Base-by-base conservation (phyloP, 306 rosid species). In the Lupinus albus region DNA sequence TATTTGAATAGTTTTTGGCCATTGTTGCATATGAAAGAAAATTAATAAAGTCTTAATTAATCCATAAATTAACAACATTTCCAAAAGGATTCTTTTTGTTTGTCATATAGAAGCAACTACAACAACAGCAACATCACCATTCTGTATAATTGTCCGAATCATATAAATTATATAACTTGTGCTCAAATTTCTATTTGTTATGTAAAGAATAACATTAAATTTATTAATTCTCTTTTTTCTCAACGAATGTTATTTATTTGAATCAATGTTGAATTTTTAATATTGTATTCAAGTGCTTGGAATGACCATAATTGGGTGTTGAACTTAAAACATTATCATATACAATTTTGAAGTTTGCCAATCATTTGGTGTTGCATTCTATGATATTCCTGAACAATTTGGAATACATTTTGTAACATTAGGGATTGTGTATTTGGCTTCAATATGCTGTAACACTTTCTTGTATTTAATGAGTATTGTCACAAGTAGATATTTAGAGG, bases 41-140 rank as follows among this genome's bases (percentile, higher is more conserved):
- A 17, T 56, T 35, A 20, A 14, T 20, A 8, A 41, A 18, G 1
- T 5, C 35, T 54, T 73, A 18, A 13, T 36, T 42, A 8, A 52
- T 68, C 28, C 36, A 35, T 50, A 41, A 38, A 11, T 39, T 58
- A 55, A 4, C 10, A n/a, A n/a, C n/a, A n/a, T n/a, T n/a, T n/a
- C n/a, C n/a, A 21, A 35, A 47, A 44, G 58, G 12, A 52, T 52
- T 68, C 17, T 20, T 10, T 69, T 69, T 69, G 44, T 68, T 76
- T 60, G 7, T 33, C 52, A 38, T 30, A 11, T 51, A 16, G 49
- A 61, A 39, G 33, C 56, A 15, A 12, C 41, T 67, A n/a, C n/a
- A n/a, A n/a, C n/a, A n/a, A n/a, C n/a, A 12, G n/a, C 41, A 49
- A 33, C 5, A 16, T 28, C 63, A 53, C 14, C 38, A 30, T 16